Conservation (phyloP, 768 basidiomycete species). For the Jaapia argillacea region DNA sequence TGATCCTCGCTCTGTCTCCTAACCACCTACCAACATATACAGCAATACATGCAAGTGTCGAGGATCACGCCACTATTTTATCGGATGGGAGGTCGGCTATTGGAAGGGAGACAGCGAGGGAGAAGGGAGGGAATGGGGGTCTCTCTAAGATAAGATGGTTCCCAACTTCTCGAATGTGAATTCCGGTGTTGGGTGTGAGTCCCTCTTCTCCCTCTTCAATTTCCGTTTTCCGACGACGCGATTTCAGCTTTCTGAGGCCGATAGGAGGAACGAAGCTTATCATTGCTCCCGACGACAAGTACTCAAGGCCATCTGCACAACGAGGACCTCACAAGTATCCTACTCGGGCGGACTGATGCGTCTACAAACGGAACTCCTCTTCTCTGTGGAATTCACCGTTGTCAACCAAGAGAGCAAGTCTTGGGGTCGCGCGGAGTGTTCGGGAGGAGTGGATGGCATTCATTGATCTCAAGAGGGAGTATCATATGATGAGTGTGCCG, state of each 20-base stretch:
- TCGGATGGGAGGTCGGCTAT: too few relatives aligned
- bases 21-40: too few relatives aligned
- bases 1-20: too few relatives aligned
- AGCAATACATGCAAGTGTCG: too few relatives aligned
- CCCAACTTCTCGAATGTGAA: too few relatives aligned
- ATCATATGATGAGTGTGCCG: constrained; percentile 47
- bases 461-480: constrained; percentile 72
- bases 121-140: too few relatives aligned
- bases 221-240: not conserved
- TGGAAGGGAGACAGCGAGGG: too few relatives aligned
- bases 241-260: constrained; percentile 75
- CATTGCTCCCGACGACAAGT: constrained; percentile 96
- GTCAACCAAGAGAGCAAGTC: constrained; percentile 62
- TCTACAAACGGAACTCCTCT: constrained; percentile 65
- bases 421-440: constrained; percentile 46
- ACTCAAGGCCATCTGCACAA: constrained; percentile 89
- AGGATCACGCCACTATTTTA: too few relatives aligned
- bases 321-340: constrained; percentile 81
- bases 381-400: constrained; percentile 67
- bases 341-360: constrained; percentile 84
- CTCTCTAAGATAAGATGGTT: too few relatives aligned
- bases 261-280: constrained; percentile 85
- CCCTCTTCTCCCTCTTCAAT: not conserved
- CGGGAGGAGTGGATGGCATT: constrained; percentile 75
- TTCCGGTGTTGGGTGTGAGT: constrained; percentile 81